A percentile compares a stretch with the other conserved stretches of the same genome.
Conservation (phyloP, 495 filamentous ascomycete species). For the Recurvomyces mirabilis region DNA sequence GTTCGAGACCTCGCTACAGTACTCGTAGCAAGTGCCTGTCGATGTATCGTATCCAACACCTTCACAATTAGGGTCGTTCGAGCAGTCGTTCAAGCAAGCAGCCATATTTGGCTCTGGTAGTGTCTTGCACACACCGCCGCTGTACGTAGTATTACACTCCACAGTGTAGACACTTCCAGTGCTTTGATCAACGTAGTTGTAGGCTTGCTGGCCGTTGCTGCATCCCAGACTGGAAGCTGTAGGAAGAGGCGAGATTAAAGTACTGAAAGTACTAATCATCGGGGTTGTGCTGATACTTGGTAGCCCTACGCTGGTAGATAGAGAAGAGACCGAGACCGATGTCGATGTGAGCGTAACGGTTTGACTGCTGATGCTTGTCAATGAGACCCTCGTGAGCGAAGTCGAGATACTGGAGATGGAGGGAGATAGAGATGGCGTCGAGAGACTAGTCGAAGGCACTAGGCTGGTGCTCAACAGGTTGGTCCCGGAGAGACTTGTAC, state of each 20-base stretch:
- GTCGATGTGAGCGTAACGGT: too few species aligned
- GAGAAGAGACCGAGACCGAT: too few species aligned
- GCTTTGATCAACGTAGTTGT: background rate
- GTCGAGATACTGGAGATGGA: too few species aligned
- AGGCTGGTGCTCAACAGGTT: too few species aligned
- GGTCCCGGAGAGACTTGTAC: too few species aligned
- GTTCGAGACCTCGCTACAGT: background rate
- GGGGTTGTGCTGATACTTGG: too few species aligned
- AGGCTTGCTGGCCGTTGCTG: background rate
- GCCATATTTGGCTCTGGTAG: constrained; percentile 1
- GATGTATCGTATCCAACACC: constrained; percentile 1
- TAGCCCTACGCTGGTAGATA: too few species aligned
- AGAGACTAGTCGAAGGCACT: too few species aligned
- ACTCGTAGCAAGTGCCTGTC: constrained; percentile 5
- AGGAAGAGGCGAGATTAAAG: background rate
- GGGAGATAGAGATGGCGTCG: too few species aligned
- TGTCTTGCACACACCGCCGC: background rate
- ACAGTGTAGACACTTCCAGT: constrained; percentile 1
- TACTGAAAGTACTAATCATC: background rate
- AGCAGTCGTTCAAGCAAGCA: constrained; percentile 3
- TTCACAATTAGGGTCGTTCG: constrained; percentile 1
- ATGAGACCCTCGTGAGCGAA: too few species aligned
- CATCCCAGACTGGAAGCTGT: background rate
- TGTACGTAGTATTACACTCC: constrained; percentile 8
- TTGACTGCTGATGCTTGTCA: too few species aligned